Base-by-base conservation (phyloP, 1,284 basidiomycete genomes). In the Cryptococcus sp. region DNA sequence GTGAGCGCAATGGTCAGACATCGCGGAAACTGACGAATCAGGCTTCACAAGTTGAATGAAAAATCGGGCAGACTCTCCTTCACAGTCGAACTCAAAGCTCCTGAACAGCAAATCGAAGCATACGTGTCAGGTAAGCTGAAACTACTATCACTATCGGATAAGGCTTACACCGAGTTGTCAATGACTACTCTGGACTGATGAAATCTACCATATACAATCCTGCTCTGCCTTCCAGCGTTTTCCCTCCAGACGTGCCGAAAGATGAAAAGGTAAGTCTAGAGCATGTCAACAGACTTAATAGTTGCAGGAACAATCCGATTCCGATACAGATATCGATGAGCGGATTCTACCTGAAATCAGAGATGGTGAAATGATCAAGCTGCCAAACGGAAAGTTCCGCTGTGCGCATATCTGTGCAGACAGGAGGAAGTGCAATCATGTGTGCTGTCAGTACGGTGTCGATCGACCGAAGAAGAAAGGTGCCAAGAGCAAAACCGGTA, bases 11-110 rank as follows among this genome's bases (percentile, higher is more conserved):
- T 41, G 38, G n/a, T 41, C n/a, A 41, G 38, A 41, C 10, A 41
- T 41, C 10, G 38, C 10, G 38, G n/a, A 41, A 41, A 10, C 34
- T 46, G 49, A 52, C 15, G 4, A n/a, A 51, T 55, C 52, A 68
- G 64, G 33, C 66, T 61, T 23, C 50, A 56, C 14, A 54, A 57
- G 14, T 49, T 67, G 35, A 51, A 50, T 8, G 38, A 41, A 41
- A 10, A n/a, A n/a, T 10, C 38, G n/a, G 38, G 38, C 10, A 41
- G 38, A 10, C n/a, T 41, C 38, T 10, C 10, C n/a, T 10, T 41
- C 10, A n/a, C n/a, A 10, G 38, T 41, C 38, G 38, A 41, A n/a
- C 38, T 41, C 10, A n/a, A 41, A 41, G 38, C 10, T n/a, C 10
- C 38, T n/a, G n/a, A n/a, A n/a, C 38, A 41, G n/a, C 10, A 10